Evolutionary conservation across 768 basidiomycete genomes (phyloP).

Genomic region (Amanita subjunquillea): DNA sequence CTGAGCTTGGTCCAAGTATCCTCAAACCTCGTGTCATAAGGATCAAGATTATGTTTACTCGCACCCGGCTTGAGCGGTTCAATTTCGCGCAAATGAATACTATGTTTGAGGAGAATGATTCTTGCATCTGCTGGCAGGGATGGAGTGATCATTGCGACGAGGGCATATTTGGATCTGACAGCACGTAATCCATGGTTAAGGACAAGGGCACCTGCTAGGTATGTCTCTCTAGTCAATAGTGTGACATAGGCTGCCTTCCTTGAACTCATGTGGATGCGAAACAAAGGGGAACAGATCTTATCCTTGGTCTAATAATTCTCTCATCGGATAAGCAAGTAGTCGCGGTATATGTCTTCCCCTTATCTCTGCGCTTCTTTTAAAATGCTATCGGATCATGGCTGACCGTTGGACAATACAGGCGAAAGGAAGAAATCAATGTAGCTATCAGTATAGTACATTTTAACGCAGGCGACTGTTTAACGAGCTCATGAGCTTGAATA

Average conservation of each 20-base stretch:
- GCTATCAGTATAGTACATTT: background rate
- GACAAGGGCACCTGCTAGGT: conserved; percentile 55
- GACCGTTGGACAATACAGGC: conserved; percentile 1
- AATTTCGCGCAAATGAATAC: conserved; percentile 50
- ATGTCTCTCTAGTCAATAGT: conserved; percentile 64
- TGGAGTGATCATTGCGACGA: conserved; percentile 70
- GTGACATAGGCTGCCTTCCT: conserved; percentile 58
- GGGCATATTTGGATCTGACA: conserved; percentile 57
- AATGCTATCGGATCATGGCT: background rate
- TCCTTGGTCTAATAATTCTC: background rate
- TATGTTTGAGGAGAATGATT: conserved; percentile 38
- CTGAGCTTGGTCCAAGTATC: conserved; percentile 71
- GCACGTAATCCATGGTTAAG: conserved; percentile 42
- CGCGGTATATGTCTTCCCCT: background rate
- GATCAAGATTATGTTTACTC: conserved; percentile 28
- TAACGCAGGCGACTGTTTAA: conserved; percentile 5
- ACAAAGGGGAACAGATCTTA: background rate
- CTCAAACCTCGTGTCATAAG: conserved; percentile 42
- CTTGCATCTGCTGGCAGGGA: conserved; percentile 40
- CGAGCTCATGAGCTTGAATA: background rate
- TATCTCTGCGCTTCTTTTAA: background rate
- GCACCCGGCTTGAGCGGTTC: conserved; percentile 43
- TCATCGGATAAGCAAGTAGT: background rate
- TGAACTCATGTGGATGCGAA: conserved; percentile 17
- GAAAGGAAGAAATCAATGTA: background rate